These are phyloP conservation scores for Penicillium subrubescens DNA, from an alignment of 495 filamentous ascomycete genomes.

Conservation along the genomic window DNA sequence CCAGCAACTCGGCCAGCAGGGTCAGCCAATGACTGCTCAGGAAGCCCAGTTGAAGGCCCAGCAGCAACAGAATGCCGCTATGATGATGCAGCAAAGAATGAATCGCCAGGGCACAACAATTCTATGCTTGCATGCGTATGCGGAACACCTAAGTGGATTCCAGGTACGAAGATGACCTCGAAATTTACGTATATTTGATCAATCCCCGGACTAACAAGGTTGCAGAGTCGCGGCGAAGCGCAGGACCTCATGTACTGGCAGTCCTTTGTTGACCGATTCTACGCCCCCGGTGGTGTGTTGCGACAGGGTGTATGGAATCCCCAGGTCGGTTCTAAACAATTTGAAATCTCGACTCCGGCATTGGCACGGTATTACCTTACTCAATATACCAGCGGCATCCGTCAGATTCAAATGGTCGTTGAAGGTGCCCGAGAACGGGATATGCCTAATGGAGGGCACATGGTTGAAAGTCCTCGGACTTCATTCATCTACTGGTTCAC, in stretches of 20 bases:
- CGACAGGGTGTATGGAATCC: slow-evolving; percentile 60
- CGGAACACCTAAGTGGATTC: slow-evolving; percentile 69
- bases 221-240: slow-evolving; percentile 55
- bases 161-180: slow-evolving; percentile 43
- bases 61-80: slow-evolving; percentile 45
- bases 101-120: slow-evolving; percentile 59
- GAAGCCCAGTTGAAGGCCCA: slow-evolving; percentile 49
- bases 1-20: slow-evolving; percentile 44
- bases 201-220: slow-evolving; percentile 23
- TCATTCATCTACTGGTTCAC: slow-evolving; percentile 75
- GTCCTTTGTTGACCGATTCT: slow-evolving; percentile 72
- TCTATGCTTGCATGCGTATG: slow-evolving; percentile 67
- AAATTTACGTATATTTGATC: not conserved
- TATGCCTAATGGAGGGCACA: slow-evolving; percentile 61
- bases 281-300: slow-evolving; percentile 69
- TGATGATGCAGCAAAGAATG: slow-evolving; percentile 57
- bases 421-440: slow-evolving; percentile 57
- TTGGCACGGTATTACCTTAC: slow-evolving; percentile 80
- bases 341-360: slow-evolving; percentile 73
- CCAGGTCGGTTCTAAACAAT: slow-evolving; percentile 63
- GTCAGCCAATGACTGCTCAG: slow-evolving; percentile 42
- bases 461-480: slow-evolving; percentile 62
- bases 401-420: slow-evolving; percentile 75
- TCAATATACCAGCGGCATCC: slow-evolving; percentile 81
- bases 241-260: slow-evolving; percentile 74